phyloP scores from a whole-genome alignment of 73 alveolate species.

The Tetrahymena malaccensis region DNA sequence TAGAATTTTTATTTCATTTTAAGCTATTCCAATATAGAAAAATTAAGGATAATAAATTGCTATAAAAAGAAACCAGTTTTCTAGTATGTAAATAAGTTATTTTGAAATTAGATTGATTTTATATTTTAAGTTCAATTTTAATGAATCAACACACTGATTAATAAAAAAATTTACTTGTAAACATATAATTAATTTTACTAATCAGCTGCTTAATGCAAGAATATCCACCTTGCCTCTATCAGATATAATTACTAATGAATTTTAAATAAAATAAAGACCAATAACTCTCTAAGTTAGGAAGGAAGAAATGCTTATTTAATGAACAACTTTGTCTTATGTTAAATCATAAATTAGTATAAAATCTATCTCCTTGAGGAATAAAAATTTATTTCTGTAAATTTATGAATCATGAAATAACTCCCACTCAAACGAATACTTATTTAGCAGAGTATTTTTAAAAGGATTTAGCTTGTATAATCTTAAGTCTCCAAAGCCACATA shows the following conservation, averaged over 20 bases:
- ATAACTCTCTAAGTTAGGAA: neutral
- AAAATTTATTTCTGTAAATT: neutral
- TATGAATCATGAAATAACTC: neutral
- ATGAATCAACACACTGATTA: too few relatives aligned
- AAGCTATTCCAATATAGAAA: too few relatives aligned
- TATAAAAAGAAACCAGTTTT: too few relatives aligned
- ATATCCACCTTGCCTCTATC: neutral
- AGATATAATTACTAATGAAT: neutral
- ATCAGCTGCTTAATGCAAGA: neutral
- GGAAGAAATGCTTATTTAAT: neutral
- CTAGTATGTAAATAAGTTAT: too few relatives aligned
- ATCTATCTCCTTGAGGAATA: neutral
- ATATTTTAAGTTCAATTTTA: too few relatives aligned
- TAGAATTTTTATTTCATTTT: too few relatives aligned
- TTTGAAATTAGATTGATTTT: too few relatives aligned
- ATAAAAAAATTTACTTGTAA: neutral
- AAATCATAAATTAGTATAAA: neutral
- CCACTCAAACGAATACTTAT: neutral
- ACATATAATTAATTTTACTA: neutral
- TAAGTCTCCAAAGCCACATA: neutral
- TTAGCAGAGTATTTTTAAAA: neutral
- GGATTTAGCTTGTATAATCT: neutral
- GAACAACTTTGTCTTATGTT: neutral
- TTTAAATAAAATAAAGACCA: neutral
- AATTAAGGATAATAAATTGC: too few relatives aligned